Base-by-base conservation (phyloP, 2,329 filamentous ascomycete species). In the Cladosporium cucumerinum region DNA sequence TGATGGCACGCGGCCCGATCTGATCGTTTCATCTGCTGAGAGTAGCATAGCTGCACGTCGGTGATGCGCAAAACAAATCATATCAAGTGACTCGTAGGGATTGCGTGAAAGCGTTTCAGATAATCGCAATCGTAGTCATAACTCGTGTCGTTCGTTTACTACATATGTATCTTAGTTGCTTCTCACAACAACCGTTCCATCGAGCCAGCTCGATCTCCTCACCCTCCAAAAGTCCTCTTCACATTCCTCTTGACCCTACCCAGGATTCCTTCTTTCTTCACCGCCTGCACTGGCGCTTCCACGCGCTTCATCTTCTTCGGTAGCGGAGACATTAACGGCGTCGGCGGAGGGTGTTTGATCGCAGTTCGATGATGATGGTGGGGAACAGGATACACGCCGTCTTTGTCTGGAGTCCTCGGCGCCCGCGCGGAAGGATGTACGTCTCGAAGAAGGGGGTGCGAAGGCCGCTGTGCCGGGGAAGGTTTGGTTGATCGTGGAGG, bases 401-500 rank as follows among this genome's bases (percentile, higher is more conserved):
- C 18, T 3, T n/a, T 46, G 5, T 46, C 39, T 18, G 54, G n/a
- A 4, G n/a, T 21, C 21, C 11, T 39, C 30, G n/a, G 54, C 32
- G 54, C 30, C 32, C 32, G 54, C 30, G 54, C 30, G 3, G 54
- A 39, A 57, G 54, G 30, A 23, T 57, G 54, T 2, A 39, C 23
- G 11, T 26, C 36, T 30, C 23, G 14, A 5, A 46, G 21, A 8
- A 23, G 34, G 2, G 55, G 26, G 6, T 12, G 34, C 7, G 55
- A 43, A 18, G 32, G 32, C 2, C 21, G 5, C 3, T 46, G 55
- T 3, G 36, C 14, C 5, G 21, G 36, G 3, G 16, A 28, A 5
- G 55, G 55, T 2, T 58, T 58, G 3, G 16, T 2, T 7, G 16
- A 3, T 25, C 30, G 23, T 0, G 30, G 30, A 16, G 72, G 73